A percentile compares a stretch with the other conserved stretches of the same genome.
These are phyloP conservation scores for Wolfiporia cocos DNA, from an alignment of 1,284 basidiomycete genomes.

Conservation along the genomic window DNA sequence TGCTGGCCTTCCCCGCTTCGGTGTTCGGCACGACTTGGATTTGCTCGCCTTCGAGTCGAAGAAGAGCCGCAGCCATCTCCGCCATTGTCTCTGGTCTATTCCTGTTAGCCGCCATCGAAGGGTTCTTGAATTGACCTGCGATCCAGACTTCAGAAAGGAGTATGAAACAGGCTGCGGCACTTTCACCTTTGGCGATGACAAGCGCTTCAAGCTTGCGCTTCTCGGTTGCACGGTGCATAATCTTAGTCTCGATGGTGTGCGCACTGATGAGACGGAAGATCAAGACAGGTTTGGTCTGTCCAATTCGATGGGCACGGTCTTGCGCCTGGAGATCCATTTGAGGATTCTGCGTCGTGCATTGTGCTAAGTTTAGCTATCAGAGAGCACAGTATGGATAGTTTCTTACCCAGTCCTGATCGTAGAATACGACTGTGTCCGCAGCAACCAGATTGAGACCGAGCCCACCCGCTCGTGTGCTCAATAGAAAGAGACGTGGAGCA, in stretches of 20 bases:
- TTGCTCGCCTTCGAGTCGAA: slow-evolving; percentile 83
- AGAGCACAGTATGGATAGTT: no score
- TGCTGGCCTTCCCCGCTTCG: slow-evolving; percentile 57
- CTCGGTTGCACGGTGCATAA: slow-evolving; percentile 84
- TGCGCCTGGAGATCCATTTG: slow-evolving; percentile 97
- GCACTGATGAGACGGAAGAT: slow-evolving; percentile 85
- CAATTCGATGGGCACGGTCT: slow-evolving; percentile 93
- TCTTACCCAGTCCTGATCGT: slow-evolving; percentile 91
- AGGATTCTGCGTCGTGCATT: slow-evolving; percentile 59
- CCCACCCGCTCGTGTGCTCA: slow-evolving; percentile 91
- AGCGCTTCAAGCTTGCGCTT: slow-evolving; percentile 90
- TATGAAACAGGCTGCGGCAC: background rate
- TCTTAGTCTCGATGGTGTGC: slow-evolving; percentile 88
- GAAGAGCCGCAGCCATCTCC: slow-evolving; percentile 77
- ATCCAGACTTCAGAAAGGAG: slow-evolving; percentile 3
- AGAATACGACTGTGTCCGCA: slow-evolving; percentile 94
- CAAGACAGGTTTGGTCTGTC: slow-evolving; percentile 84
- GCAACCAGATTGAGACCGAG: slow-evolving; percentile 89
- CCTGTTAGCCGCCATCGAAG: slow-evolving; percentile 36
- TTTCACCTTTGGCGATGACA: slow-evolving; percentile 85
- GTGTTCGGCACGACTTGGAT: slow-evolving; percentile 82
- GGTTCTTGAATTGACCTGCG: slow-evolving; percentile 75
- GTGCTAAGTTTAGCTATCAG: slow-evolving; percentile 7
- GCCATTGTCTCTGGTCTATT: slow-evolving; percentile 59
- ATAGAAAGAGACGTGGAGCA: slow-evolving; percentile 78